These are phyloP conservation scores for Leucocoprinus birnbaumii DNA, from an alignment of 768 basidiomycete genomes.

Conservation along the genomic window DNA sequence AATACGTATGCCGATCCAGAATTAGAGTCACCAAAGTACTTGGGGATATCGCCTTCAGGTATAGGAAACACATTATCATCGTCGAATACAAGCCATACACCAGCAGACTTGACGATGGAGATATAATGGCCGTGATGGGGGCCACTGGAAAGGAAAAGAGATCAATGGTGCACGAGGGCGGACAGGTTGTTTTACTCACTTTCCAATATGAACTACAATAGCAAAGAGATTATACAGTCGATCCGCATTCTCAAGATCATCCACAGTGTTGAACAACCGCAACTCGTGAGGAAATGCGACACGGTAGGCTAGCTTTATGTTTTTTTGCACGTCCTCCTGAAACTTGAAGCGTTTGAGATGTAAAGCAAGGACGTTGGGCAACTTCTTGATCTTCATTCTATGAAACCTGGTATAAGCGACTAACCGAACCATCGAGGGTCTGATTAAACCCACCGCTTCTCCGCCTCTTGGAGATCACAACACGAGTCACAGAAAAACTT, in stretches of 20 bases:
- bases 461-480: constrained; percentile 95
- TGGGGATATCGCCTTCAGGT: constrained; percentile 84
- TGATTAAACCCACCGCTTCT: constrained; percentile 72
- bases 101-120: constrained; percentile 85
- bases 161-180: constrained; percentile 10
- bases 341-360: constrained; percentile 99
- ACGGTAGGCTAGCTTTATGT: constrained; percentile 94
- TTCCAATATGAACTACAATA: constrained; percentile 98
- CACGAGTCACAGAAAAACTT: constrained; percentile 99
- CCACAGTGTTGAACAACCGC: constrained; percentile 94
- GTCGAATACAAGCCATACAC: constrained; percentile 90
- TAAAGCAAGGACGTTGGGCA: constrained; percentile 92
- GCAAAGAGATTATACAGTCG: constrained; percentile 92
- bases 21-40: constrained; percentile 91
- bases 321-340: constrained; percentile 85
- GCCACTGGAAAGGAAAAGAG: constrained; percentile 51
- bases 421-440: constrained; percentile 7
- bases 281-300: constrained; percentile 96
- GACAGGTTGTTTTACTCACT: constrained; percentile 54
- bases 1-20: constrained; percentile 93
- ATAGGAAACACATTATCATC: constrained; percentile 91
- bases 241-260: constrained; percentile 89
- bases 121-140: constrained; percentile 99
- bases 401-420: constrained; percentile 11
- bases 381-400: constrained; percentile 98